Conservation (phyloP, 176 grass and related monocot species). For the Hyparrhenia diplandra region DNA sequence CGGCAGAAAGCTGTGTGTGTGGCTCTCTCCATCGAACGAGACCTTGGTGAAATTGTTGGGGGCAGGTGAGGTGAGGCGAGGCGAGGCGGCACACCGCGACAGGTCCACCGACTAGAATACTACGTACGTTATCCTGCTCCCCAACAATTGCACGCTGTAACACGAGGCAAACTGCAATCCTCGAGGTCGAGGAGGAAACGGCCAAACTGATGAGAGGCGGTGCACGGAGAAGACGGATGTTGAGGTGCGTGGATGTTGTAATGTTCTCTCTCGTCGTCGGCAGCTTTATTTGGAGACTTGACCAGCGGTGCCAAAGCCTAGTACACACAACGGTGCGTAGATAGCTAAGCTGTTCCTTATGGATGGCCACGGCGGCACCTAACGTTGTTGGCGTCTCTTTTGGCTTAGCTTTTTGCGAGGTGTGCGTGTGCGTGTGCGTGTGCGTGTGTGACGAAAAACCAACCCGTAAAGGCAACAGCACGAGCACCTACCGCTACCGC, state of each 20-base stretch:
- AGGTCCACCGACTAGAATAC: background rate
- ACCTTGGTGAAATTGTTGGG: background rate
- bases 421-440: no score
- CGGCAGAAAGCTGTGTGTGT: background rate
- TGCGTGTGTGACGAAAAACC: background rate
- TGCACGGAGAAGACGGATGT: background rate
- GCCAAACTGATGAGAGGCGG: background rate
- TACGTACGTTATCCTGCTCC: no score
- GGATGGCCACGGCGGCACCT: background rate
- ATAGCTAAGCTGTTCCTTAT: background rate
- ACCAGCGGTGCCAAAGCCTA: background rate
- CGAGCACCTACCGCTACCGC: background rate
- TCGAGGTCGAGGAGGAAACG: background rate
- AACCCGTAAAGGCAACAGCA: background rate
- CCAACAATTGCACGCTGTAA: background rate
- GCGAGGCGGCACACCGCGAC: background rate
- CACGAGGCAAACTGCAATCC: background rate
- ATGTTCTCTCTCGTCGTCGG: no score
- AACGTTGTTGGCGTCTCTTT: background rate
- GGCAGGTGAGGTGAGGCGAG: background rate
- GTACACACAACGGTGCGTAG: no score
- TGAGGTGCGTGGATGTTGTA: no score
- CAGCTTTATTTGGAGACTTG: no score
- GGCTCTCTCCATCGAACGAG: no score
- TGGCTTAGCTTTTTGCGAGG: background rate